Evolutionary conservation across 306 rosid species (phyloP), one percentile per base, ranked within the genome.

Genomic region (Cucumis melo): DNA sequence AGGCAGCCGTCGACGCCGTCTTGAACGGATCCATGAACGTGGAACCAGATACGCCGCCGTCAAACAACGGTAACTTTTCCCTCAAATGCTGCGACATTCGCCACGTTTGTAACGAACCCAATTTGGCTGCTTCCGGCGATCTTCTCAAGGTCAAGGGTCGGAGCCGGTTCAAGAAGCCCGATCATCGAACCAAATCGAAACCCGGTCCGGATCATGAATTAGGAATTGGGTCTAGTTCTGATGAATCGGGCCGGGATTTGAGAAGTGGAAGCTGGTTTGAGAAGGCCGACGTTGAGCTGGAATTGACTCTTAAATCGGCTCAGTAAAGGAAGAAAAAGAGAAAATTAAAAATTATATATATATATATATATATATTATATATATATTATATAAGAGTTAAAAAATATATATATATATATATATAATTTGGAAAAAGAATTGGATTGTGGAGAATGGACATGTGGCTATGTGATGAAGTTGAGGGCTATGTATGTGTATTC

Each of bases 1-100:
- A 90, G 79, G 87, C 91, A 3, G 91, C 93, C 15, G 91, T 92
- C 19, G 86, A 84, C 4, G 83, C 89, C 0, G 90, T 87, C 32
- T 59, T 92, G 23, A 50, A 34, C 10, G 93, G 97, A 1, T 19
- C 76, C 57, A 88, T 81, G 21, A 15, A 23, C 15, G n/a, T 10
- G 2, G 79, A 67, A 34, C 58, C 34, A 32, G 72, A 21, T 0
- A 48, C 56, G 63, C 50, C 78, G 9, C 39, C 58, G 7, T 36
- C 72, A 4, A n/a, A 42, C 55, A 15, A 46, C 53, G 16, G 34
- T 19, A 68, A 24, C 3, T 57, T 34, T 36, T 62, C 56, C 12
- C 60, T 72, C 61, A 72, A 70, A 23, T 58, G 44, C 3, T 66
- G 78, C 38, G 88, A 87, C 65, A 80, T 83, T 62, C 86, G 88